Evolutionary conservation across 495 filamentous ascomycete species (phyloP).

Genomic region (Aspergillus affinis): DNA sequence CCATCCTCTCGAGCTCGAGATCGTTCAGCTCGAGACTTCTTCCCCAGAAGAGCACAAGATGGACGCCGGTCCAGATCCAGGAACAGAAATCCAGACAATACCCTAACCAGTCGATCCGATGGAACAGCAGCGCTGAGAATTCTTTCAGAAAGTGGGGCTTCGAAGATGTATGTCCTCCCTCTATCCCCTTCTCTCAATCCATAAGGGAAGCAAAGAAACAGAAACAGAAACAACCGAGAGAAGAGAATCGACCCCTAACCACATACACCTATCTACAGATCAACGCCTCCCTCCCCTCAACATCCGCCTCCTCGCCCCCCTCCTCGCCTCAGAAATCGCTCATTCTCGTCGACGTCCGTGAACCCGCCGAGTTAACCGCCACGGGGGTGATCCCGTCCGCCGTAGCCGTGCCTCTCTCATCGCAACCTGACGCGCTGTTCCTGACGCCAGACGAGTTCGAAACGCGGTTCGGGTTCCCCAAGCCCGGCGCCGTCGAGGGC

Average conservation of each 20-base stretch:
- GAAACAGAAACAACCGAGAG: too few species aligned
- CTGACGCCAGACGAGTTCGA: constrained; percentile 73
- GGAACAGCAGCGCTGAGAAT: constrained; percentile 22
- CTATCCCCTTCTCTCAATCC: constrained; percentile 1
- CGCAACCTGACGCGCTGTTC: constrained; percentile 74
- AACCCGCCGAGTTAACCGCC: constrained; percentile 68
- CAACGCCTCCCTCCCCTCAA: constrained; percentile 34
- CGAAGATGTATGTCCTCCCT: constrained; percentile 39
- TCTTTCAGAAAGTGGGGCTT: constrained; percentile 39
- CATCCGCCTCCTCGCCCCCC: constrained; percentile 17
- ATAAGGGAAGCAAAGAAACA: background rate
- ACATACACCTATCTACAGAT: constrained; percentile 24
- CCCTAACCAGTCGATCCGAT: constrained; percentile 19
- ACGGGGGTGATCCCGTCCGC: constrained; percentile 79
- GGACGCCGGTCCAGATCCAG: background rate
- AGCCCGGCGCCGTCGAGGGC: constrained; percentile 31
- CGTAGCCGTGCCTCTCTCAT: constrained; percentile 74
- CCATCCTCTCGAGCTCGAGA: background rate
- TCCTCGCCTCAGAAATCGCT: constrained; percentile 28
- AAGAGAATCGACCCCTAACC: too few species aligned
- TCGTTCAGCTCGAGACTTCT: background rate
- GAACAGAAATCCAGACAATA: background rate
- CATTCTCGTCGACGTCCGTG: constrained; percentile 72
- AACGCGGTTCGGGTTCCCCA: constrained; percentile 46
- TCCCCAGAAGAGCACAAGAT: background rate